phyloP scores from a whole-genome alignment of 495 filamentous ascomycete genomes.

The Xylaria intraflava region DNA sequence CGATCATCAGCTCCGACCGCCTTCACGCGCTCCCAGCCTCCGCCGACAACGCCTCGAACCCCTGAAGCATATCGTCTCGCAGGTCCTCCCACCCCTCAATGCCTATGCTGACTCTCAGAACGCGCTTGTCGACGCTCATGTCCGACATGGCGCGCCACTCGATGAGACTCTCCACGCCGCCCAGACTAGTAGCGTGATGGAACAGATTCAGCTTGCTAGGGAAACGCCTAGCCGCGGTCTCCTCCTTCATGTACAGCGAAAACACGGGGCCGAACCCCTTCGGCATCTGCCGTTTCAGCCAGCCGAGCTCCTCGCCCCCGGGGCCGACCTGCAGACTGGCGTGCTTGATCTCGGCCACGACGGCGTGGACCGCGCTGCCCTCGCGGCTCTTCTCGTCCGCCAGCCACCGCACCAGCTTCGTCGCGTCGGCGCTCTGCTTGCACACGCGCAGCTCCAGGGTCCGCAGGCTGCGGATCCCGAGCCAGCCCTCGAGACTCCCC shows the following conservation, averaged over 20 bases:
- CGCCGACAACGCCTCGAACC: conserved; percentile 51
- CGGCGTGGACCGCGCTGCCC: conserved; percentile 39
- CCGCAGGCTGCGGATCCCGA: conserved; percentile 76
- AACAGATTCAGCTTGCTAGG: conserved; percentile 76
- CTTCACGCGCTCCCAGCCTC: conserved; percentile 20
- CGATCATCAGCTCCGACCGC: neutral
- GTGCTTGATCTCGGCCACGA: conserved; percentile 60
- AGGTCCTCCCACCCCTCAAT: conserved; percentile 86
- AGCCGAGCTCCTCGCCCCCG: conserved; percentile 43
- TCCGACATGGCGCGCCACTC: conserved; percentile 88
- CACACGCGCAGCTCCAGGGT: conserved; percentile 78
- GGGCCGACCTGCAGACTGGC: conserved; percentile 63
- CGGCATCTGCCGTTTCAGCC: conserved; percentile 87
- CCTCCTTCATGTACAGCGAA: conserved; percentile 56
- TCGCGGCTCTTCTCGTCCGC: conserved; percentile 36
- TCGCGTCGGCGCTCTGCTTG: conserved; percentile 64
- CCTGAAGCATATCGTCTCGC: conserved; percentile 63
- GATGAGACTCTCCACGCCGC: conserved; percentile 90
- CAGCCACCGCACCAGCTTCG: conserved; percentile 65
- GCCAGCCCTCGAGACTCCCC: conserved; percentile 88
- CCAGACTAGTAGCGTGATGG: conserved; percentile 90
- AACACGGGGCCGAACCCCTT: conserved; percentile 88
- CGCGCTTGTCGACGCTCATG: conserved; percentile 56
- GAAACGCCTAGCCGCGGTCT: conserved; percentile 55
- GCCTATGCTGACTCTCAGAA: conserved; percentile 80